phyloP scores from a whole-genome alignment of 2,329 filamentous ascomycete genomes.

The Albophoma yamanashiensis region DNA sequence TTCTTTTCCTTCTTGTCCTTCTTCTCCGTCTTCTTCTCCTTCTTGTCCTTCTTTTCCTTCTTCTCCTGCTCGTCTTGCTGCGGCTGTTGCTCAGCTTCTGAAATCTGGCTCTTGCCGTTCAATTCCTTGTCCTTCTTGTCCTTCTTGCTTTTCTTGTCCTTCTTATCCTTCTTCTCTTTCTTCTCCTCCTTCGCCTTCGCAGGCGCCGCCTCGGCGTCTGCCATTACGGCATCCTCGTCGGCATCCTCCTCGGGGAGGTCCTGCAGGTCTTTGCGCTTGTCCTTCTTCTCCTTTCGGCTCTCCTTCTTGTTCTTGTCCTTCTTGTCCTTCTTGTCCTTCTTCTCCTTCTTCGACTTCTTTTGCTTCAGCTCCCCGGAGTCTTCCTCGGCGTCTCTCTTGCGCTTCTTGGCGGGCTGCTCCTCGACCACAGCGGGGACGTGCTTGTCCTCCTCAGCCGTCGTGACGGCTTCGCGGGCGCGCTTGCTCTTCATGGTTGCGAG shows the following conservation, averaged over 20 bases:
- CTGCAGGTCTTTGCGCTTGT: conserved; percentile 26
- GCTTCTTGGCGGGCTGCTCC: conserved; percentile 22
- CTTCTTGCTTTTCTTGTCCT: conserved; percentile 7
- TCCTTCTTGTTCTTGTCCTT: conserved; percentile 19
- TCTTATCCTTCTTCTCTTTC: conserved; percentile 10
- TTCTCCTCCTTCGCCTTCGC: conserved; percentile 7
- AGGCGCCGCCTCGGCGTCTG: conserved; percentile 5
- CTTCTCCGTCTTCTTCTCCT: conserved; percentile 5
- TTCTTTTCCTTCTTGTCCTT: not conserved
- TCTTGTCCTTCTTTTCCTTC: conserved; percentile 4
- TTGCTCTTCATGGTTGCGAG: conserved; percentile 25
- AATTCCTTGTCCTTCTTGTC: conserved; percentile 8
- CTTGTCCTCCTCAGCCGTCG: conserved; percentile 18
- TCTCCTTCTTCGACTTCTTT: conserved; percentile 20
- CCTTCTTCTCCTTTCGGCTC: conserved; percentile 28
- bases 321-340: conserved; percentile 21
- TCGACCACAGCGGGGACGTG: conserved; percentile 9
- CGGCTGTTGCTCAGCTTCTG: conserved; percentile 22
- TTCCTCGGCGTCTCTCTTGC: conserved; percentile 22
- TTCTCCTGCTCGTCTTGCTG: conserved; percentile 9
- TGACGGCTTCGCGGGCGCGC: conserved; percentile 22
- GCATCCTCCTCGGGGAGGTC: conserved; percentile 23
- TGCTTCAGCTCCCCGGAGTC: conserved; percentile 7
- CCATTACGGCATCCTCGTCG: conserved; percentile 10
- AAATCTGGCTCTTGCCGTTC: conserved; percentile 9